Evolutionary conservation across 257 asterid genomes (phyloP), one percentile per base, ranked within the genome.

Genomic region (Paulownia fortunei): DNA sequence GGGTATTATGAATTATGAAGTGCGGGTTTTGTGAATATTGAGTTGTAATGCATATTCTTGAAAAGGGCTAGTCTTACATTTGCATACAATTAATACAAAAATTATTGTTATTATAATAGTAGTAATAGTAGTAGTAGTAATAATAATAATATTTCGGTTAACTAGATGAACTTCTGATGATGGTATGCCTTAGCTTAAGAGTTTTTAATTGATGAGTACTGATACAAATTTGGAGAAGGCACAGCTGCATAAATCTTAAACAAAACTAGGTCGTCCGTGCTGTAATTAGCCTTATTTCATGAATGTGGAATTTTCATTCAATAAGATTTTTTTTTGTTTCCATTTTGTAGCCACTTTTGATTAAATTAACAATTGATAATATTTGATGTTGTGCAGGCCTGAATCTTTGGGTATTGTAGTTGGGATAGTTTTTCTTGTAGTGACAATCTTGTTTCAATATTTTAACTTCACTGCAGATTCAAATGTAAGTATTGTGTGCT

Each of bases 351-450:
- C 32, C 47, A 30, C 15, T 11, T 59, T 60, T 52, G 19, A 66
- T 44, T 47, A 21, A 65, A 16, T 12, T 73, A 21, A 80, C 87
- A 83, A 23, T 37, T 16, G 36, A 69, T 86, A 72, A 34, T 80
- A 19, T 70, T 58, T 79, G 2, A 30, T 60, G 44, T 67, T 78
- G 26, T 79, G 86, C 98, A 94, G 99, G 86, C 99, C 99, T 42
- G 98, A 94, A 77, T 93, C 99, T 1, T 79, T 94, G 89, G 99
- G 99, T 27, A 91, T 94, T 62, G 94, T 91, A 24, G 91, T 93
- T 66, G 98, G 94, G 74, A 85, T 85, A 37, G 92, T 94, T 58
- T 94, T 92, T 80, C 91, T 94, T 52, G 97, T 91, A 8, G 86
- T 91, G 77, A 85, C 93, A 26, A 94, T 92, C 80, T 84, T 94